Base-by-base conservation (phyloP, 371 early-diverging fungal genomes). In the Lichtheimia ramosa region DNA sequence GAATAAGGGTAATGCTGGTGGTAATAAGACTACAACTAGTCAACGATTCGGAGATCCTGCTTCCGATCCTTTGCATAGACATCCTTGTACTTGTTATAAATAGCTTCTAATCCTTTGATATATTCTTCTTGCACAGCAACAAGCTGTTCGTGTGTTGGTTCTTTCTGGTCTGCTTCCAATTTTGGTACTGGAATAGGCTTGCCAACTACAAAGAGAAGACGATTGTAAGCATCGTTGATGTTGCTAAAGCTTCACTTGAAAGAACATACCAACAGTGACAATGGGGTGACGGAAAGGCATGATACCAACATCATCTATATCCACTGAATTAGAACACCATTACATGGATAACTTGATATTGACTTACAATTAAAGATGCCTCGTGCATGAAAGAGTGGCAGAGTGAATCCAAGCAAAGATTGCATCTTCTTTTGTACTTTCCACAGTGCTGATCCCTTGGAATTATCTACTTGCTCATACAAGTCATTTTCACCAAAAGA, bases 401-500 rank as follows among this genome's bases (percentile, higher is more conserved):
- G 51, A 0, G 92, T 89, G 63, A 88, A 90, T 40, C 88, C 90
- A 40, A 83, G 70, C 5, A 74, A 56, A 0, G 78, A 65, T 66
- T 91, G 83, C 63, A 90, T 61, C 61, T 77, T 70, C 40, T 82
- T 78, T 60, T 92, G 91, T 39, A 84, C 39, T n/a, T 68, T 52
- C 34, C 79, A 82, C 5, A 89, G 46, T 48, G 66, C 64, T 15
- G 88, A 82, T 14, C 79, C 82, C 21, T 72, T 41, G 42, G 65
- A 51, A 52, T 83, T 85, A 59, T 79, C 78, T 25, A 88, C 70
- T 43, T 89, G 86, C 49, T 83, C 82, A 59, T 86, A 93, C 13
- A 93, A 61, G 34, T 93, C 91, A 68, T 92, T 93, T 68, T 94
- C 94, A 40, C 94, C 94, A 80, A 94, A 92, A 0, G 84, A 81